Base-by-base conservation (phyloP, 2,329 filamentous ascomycete species). In the Alternaria novae-zelandiae region DNA sequence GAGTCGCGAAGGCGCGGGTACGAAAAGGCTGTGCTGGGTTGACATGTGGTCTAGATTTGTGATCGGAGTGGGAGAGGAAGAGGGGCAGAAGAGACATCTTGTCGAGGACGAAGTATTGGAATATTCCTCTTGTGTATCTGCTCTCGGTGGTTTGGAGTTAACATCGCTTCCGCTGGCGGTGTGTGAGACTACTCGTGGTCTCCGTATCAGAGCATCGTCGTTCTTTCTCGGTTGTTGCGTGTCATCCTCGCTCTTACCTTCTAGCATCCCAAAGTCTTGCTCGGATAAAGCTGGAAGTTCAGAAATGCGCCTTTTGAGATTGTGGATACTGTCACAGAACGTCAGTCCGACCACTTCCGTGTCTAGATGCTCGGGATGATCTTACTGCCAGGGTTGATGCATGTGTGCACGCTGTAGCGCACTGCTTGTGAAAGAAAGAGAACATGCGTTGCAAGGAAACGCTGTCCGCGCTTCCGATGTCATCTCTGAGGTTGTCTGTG, bases 11-110 rank as follows among this genome's bases (percentile, higher is more conserved):
- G 17, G 12, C 4, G 7, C 1, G 30, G 21, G 26, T 4, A 36
- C 5, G 32, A 50, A 41, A 5, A 9, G 6, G 15, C 20, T 15
- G 20, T 12, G 12, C 15, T 30, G 8, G 4, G n/a, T n/a, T 4
- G 55, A 59, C 59, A 62, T 62, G 23, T 62, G 59, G 6, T 36
- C n/a, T 9, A 62, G 30, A n/a, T 25, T 58, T 30, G 46, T 26
- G 4, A 6, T 7, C 2, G 20, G 25, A 6, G 21, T 46, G 12
- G 30, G 15, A 11, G 21, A 49, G 17, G 11, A 4, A 20, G 41
- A 21, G 1, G 41, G 30, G 49, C 59, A 62, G 20, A 62, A 62
- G 49, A 62, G 59, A 44, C 59, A 62, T 36, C n/a, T 26, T 41
- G 43, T 44, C 4, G 47, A 20, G 0, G 47, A 21, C 30, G 2